These are phyloP conservation scores for Cystobasidium tubakii DNA, from an alignment of 768 basidiomycete species.

Conservation along the genomic window DNA sequence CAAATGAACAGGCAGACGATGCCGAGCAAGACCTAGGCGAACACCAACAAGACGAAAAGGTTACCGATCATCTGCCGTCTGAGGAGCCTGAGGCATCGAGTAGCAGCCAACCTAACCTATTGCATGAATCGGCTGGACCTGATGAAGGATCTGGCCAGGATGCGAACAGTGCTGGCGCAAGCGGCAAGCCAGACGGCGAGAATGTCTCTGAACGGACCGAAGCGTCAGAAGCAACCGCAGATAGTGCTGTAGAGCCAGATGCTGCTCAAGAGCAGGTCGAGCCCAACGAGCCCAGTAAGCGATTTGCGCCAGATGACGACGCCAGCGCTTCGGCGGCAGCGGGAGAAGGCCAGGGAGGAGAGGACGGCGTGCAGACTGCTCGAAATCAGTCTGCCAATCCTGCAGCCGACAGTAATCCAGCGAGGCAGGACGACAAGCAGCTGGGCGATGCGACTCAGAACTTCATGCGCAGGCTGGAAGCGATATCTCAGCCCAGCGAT, in stretches of 20 bases:
- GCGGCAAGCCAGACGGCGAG: background rate
- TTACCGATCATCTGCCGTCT: conserved; percentile 61
- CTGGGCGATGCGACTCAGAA: conserved; percentile 12
- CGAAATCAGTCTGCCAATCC: background rate
- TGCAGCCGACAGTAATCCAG: background rate
- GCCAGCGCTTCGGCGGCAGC: too few species aligned
- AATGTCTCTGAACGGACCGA: background rate
- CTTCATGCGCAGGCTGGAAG: conserved; percentile 20
- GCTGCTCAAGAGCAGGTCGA: background rate
- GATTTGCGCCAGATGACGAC: too few species aligned
- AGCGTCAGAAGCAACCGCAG: background rate
- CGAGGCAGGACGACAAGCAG: background rate
- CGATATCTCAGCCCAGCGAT: conserved; percentile 15
- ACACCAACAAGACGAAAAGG: conserved; percentile 50
- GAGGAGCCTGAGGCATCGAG: conserved; percentile 52
- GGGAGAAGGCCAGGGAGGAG: background rate
- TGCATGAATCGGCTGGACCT: conserved; percentile 35
- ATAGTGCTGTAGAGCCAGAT: background rate
- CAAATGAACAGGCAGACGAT: conserved; percentile 46
- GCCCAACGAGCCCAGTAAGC: too few species aligned
- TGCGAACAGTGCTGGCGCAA: background rate
- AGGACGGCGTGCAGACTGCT: background rate
- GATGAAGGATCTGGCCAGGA: conserved; percentile 5
- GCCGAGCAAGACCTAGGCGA: conserved; percentile 50
- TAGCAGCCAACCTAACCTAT: conserved; percentile 39